phyloP scores from a whole-genome alignment of 345 rosid genomes.

The Populus tremula region DNA sequence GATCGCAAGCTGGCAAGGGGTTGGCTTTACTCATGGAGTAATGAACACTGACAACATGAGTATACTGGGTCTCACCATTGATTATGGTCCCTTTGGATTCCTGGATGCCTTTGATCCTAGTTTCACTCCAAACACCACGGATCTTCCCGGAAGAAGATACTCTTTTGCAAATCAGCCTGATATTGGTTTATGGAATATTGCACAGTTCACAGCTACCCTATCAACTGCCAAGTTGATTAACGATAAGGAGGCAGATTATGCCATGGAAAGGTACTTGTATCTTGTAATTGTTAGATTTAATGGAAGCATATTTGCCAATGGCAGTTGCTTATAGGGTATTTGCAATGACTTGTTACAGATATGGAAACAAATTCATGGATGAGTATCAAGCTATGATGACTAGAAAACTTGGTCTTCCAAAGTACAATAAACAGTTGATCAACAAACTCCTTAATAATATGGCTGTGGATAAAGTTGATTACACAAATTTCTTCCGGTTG shows the following conservation, averaged over 20 bases:
- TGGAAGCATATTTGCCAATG: not conserved
- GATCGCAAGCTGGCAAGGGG: slow-evolving; percentile 94
- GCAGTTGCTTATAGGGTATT: not conserved
- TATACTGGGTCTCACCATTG: slow-evolving; percentile 88
- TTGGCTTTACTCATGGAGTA: slow-evolving; percentile 97
- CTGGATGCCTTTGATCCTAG: slow-evolving; percentile 97
- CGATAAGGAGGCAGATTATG: slow-evolving; percentile 80
- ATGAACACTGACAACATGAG: slow-evolving; percentile 99
- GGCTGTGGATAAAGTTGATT: slow-evolving; percentile 98
- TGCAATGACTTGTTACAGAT: slow-evolving; percentile 44
- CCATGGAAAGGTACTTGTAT: slow-evolving; percentile 74
- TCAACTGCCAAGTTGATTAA: slow-evolving; percentile 66
- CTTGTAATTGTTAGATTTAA: not conserved
- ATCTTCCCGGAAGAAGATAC: slow-evolving; percentile 95
- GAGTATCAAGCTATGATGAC: slow-evolving; percentile 92
- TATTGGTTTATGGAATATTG: slow-evolving; percentile 88
- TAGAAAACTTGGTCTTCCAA: slow-evolving; percentile 82
- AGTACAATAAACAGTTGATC: slow-evolving; percentile 84
- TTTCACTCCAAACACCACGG: slow-evolving; percentile 95
- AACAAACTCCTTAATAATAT: slow-evolving; percentile 78
- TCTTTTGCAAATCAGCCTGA: slow-evolving; percentile 98
- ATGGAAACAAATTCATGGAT: slow-evolving; percentile 92
- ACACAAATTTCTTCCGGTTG: slow-evolving; percentile 83
- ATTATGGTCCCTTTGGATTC: slow-evolving; percentile 98
- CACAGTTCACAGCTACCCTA: slow-evolving; percentile 70